These are phyloP conservation scores for Dendrothele bispora DNA, from an alignment of 768 basidiomycete genomes.

Conservation along the genomic window DNA sequence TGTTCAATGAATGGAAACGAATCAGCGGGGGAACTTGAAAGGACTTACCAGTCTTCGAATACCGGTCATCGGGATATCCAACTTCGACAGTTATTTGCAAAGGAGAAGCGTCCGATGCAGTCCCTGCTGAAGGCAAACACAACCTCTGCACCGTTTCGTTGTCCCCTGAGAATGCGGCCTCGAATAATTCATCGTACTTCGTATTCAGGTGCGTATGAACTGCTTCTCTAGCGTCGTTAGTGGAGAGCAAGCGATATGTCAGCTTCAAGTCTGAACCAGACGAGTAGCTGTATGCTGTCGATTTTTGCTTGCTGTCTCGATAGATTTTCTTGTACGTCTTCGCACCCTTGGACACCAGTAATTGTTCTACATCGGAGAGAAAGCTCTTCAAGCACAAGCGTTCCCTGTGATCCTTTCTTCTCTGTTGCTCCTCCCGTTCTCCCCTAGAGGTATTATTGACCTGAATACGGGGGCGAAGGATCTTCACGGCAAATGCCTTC, in stretches of 20 bases:
- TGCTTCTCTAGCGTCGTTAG: neutral
- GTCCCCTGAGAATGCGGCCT: conserved; percentile 55
- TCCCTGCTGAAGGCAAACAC: conserved; percentile 45
- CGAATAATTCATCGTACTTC: conserved; percentile 54
- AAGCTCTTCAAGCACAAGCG: conserved; percentile 29
- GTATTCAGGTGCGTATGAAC: conserved; percentile 33
- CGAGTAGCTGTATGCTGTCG: conserved; percentile 14
- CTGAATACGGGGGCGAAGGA: no score
- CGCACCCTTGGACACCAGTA: conserved; percentile 34
- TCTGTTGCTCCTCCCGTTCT: neutral
- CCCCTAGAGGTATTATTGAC: no score
- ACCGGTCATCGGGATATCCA: conserved; percentile 13
- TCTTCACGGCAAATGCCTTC: conserved; percentile 8
- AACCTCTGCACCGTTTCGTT: conserved; percentile 49
- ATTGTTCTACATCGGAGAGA: conserved; percentile 31
- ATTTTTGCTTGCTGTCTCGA: conserved; percentile 19
- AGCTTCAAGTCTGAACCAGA: no score
- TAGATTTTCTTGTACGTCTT: conserved; percentile 44
- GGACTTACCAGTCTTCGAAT: conserved; percentile 6
- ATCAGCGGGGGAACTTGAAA: neutral
- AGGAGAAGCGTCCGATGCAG: conserved; percentile 23
- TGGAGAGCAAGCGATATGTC: neutral
- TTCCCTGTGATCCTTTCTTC: conserved; percentile 16
- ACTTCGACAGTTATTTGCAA: conserved; percentile 46
- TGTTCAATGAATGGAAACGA: no score